Base-by-base conservation (phyloP, 1,284 basidiomycete genomes). In the Trametes versicolor region DNA sequence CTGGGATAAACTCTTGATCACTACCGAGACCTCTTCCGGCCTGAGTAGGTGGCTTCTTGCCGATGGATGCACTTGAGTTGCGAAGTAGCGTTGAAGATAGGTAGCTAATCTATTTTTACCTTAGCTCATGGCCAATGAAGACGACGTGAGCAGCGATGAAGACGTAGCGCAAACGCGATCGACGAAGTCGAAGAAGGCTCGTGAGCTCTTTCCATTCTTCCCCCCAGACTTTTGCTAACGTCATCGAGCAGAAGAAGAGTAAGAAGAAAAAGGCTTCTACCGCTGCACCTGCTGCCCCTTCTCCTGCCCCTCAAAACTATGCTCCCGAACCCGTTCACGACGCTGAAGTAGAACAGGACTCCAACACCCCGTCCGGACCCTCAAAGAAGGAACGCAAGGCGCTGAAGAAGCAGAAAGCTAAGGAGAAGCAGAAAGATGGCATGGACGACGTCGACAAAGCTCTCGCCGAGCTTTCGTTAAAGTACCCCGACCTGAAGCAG, bases 361-460 rank as follows among this genome's bases (percentile, higher is more conserved):
- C 70, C 53, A 78, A 80, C 2, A 71, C 80, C 1, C 55, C 67
- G 9, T 39, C 63, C 5, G 64, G 56, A 0, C 64, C 69, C 1
- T 76, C 77, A 1, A 78, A 78, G 70, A 77, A 77, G 58, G 78
- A 78, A 64, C 78, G 75, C 63, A 81, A 81, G 64, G 79, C 79
- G 15, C 73, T 78, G 56, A 92, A 91, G 77, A 92, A 89, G 71
- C 83, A 83, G 1, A 88, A 86, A 70, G 83, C 80, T 0, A 89
- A 87, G 69, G 87, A 78, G 59, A 82, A 83, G 76, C 65, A 66
- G 52, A 89, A 83, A 73, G 84, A 79, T 29, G 92, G 83, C n/a
- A 78, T 81, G 68, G 92, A 96, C 72, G 94, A 97, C 68, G 81
- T 97, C 32, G 95, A 97, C 74, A 83, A 87, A 62, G 95, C 90